Base-by-base conservation (phyloP, 805 yeast species). In the Saturnispora sekii region DNA sequence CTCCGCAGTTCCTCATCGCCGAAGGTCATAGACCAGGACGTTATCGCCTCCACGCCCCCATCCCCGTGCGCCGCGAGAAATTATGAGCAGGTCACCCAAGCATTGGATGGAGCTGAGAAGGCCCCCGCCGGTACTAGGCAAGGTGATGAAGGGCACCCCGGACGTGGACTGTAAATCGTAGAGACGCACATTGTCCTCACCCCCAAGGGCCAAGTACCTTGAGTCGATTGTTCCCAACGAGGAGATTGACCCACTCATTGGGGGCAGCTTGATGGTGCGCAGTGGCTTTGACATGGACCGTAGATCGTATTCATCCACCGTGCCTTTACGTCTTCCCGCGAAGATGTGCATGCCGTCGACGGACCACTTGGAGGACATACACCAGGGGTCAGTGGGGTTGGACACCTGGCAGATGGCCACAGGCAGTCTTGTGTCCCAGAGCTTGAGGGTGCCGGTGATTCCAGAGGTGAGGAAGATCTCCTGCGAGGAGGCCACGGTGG, bases 51-150 rank as follows among this genome's bases (percentile, higher is more conserved):
- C 66, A 3, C 95, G 88, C 53, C 82, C 88, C 97, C 97, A 90
- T 5, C 98, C 98, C 56, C 97, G 74, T 50, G 84, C 86, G 9
- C 98, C 98, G 59, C 95, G 83, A 1, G 97, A 81, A 56, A 21
- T 21, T 21, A 21, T 21, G 6, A 21, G 26, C 26, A 21, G 26
- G 26, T 21, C 26, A 3, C 26, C 26, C 8, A 21, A 8, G 26
- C 26, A 21, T 5, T 21, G 26, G 26, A 21, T 21, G 43, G 79
- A 77, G 40, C 95, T 83, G 31, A 93, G 67, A 3, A 78, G 76
- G 26, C 97, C 96, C 40, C 98, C 97, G 57, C 86, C 96, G 61
- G 93, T 97, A 1, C 98, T 97, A 0, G 98, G 96, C 10, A 93
- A 74, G 53, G 94, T 89, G 60, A 81, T 72, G 58, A 90, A 93